Conservation (phyloP, 2,329 filamentous ascomycete genomes). For the Lachnellula arida region DNA sequence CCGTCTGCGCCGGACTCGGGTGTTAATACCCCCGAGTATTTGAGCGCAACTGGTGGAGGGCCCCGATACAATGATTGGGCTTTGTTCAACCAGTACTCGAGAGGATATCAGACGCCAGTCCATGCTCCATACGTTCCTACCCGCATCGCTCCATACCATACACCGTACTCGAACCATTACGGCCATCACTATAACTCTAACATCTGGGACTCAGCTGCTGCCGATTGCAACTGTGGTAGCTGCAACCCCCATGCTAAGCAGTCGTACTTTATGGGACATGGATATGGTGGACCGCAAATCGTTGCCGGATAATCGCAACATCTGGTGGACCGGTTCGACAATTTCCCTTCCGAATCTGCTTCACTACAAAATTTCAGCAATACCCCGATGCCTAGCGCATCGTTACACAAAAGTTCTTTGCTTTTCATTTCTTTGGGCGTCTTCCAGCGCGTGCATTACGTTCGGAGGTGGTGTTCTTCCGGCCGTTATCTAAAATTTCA, state of each 20-base stretch:
- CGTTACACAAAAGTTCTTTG: constrained; percentile 29
- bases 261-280: constrained; percentile 41
- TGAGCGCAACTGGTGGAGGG: constrained; percentile 41
- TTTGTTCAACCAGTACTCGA: constrained; percentile 44
- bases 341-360: constrained; percentile 5
- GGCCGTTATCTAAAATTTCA: constrained; percentile 18
- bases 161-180: constrained; percentile 43
- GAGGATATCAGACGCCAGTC: constrained; percentile 30
- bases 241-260: constrained; percentile 44
- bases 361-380: constrained; percentile 9
- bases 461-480: constrained; percentile 25
- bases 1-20: constrained; percentile 50
- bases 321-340: background rate
- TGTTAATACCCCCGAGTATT: constrained; percentile 49
- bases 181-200: constrained; percentile 32
- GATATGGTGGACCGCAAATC: constrained; percentile 43
- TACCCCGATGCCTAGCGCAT: constrained; percentile 25
- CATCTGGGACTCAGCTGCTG: constrained; percentile 42
- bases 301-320: constrained; percentile 35
- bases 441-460: constrained; percentile 27
- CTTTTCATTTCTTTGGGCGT: constrained; percentile 24
- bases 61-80: constrained; percentile 50
- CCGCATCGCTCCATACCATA: constrained; percentile 43
- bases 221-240: constrained; percentile 43
- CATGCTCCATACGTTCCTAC: constrained; percentile 37